These are phyloP conservation scores for Passiflora organensis DNA, from an alignment of 345 rosid species.

Conservation along the genomic window DNA sequence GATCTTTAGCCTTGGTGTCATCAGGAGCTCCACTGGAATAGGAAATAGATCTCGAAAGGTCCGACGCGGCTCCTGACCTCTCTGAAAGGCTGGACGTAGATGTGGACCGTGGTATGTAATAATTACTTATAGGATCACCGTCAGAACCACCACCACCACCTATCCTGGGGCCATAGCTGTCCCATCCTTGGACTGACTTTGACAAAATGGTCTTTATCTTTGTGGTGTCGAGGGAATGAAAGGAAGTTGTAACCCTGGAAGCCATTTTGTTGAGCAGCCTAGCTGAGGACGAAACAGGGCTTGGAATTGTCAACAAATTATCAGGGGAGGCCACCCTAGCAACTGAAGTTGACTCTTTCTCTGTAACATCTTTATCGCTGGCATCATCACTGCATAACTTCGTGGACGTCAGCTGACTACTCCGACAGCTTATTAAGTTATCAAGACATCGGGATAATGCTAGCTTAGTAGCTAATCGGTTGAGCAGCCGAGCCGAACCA, in stretches of 20 bases:
- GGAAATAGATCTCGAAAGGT: not conserved
- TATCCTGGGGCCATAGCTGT: no score
- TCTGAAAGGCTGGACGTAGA: not conserved
- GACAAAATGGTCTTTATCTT: slow-evolving; percentile 18
- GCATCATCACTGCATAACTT: no score
- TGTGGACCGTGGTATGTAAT: not conserved
- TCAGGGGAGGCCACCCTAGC: no score
- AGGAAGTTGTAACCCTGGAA: not conserved
- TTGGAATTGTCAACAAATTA: no score
- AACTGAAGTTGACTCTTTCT: no score
- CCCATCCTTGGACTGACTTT: not conserved
- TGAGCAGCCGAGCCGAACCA: slow-evolving; percentile 4
- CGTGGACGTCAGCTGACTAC: no score
- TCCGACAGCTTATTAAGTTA: no score
- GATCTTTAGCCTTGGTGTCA: not conserved
- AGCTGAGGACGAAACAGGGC: slow-evolving; percentile 3
- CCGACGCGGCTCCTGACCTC: not conserved
- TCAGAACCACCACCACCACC: not conserved
- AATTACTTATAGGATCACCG: not conserved
- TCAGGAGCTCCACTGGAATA: not conserved
- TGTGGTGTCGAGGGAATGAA: slow-evolving; percentile 14
- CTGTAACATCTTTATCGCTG: not conserved
- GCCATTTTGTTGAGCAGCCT: slow-evolving; percentile 12
- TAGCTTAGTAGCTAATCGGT: not conserved
- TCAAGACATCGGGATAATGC: not conserved